Conservation (phyloP, 2,329 filamentous ascomycete species). For the Clonostachys solani region DNA sequence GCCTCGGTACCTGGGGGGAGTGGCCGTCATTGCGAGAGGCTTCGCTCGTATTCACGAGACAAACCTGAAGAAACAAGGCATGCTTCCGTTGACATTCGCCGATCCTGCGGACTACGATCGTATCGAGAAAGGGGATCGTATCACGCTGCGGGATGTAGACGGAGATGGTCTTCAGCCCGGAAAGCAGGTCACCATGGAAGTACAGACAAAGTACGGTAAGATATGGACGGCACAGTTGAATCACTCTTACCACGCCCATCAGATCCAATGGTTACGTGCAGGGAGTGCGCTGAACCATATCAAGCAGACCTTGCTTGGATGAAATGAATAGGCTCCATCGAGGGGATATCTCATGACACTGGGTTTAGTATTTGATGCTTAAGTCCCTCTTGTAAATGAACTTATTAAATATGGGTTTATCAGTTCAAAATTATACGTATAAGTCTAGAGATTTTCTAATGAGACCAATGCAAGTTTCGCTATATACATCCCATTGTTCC, state of each 20-base stretch:
- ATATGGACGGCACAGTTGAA: conserved; percentile 20
- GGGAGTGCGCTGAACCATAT: conserved; percentile 28
- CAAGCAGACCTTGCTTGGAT: conserved; percentile 4
- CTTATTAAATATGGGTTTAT: too few species aligned
- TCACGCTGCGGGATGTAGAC: conserved; percentile 5
- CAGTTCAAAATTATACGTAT: too few species aligned
- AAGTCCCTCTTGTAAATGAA: too few species aligned
- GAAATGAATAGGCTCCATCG: too few species aligned
- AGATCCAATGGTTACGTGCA: conserved; percentile 22
- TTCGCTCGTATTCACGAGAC: conserved; percentile 92
- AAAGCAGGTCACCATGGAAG: conserved; percentile 19
- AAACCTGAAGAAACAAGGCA: conserved; percentile 81
- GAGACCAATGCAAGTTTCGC: too few species aligned
- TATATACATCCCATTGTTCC: too few species aligned
- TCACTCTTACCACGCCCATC: conserved; percentile 22
- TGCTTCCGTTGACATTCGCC: conserved; percentile 57
- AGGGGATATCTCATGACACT: too few species aligned
- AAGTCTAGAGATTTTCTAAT: too few species aligned
- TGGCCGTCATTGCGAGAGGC: conserved; percentile 74
- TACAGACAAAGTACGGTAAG: conserved; percentile 13
- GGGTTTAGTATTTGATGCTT: too few species aligned
- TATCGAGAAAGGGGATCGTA: conserved; percentile 33
- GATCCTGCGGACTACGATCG: conserved; percentile 74
- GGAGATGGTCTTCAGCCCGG: conserved; percentile 14
- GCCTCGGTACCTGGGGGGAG: conserved; percentile 77